Evolutionary conservation across 2,329 filamentous ascomycete genomes (phyloP).

Genomic region (Catunica adiposa): DNA sequence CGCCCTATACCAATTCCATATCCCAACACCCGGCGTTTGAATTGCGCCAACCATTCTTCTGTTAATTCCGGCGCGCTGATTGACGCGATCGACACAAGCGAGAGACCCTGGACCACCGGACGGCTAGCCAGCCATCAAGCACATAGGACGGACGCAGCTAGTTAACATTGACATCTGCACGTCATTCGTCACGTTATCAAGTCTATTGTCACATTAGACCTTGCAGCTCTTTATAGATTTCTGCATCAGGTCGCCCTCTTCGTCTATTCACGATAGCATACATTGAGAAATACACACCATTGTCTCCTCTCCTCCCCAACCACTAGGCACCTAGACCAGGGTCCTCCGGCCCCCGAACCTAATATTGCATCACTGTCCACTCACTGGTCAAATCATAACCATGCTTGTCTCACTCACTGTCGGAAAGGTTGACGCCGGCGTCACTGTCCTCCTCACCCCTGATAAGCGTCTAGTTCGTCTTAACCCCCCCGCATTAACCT

Average conservation of each 20-base stretch:
- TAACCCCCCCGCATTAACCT: background rate
- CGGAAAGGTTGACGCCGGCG: slow-evolving; percentile 97
- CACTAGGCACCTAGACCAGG: background rate
- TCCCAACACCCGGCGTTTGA: background rate
- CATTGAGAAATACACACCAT: too few relatives aligned
- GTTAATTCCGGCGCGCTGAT: background rate
- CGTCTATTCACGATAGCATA: too few relatives aligned
- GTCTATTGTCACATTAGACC: too few relatives aligned
- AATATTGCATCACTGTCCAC: background rate
- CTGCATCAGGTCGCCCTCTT: too few relatives aligned
- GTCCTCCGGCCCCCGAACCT: background rate
- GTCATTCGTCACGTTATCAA: too few relatives aligned
- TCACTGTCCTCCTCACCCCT: slow-evolving; percentile 88
- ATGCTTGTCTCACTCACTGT: slow-evolving; percentile 98
- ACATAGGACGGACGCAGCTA: background rate
- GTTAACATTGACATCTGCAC: background rate
- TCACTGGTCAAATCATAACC: background rate
- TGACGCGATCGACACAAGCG: slow-evolving; percentile 1
- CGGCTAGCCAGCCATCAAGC: background rate
- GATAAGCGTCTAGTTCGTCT: slow-evolving; percentile 79
- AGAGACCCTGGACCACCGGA: background rate
- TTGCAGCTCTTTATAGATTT: too few relatives aligned
- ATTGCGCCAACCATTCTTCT: background rate
- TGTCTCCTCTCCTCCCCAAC: too few relatives aligned
- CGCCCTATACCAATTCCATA: background rate